Evolutionary conservation across 2,329 filamentous ascomycete species (phyloP).

Genomic region (Trichoderma sp.): DNA sequence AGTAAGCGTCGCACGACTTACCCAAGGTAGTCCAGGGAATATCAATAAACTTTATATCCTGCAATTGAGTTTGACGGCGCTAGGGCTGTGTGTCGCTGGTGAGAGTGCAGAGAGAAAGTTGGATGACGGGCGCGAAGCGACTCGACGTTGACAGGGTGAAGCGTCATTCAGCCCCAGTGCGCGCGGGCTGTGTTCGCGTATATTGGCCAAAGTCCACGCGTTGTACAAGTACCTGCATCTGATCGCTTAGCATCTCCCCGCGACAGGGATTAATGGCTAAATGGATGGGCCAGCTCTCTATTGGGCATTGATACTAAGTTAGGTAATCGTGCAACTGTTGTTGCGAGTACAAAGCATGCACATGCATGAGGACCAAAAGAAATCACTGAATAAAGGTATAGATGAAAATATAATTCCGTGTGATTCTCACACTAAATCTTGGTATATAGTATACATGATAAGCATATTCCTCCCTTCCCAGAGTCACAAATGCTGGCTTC

Average conservation of each 20-base stretch:
- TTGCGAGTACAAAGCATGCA: background rate
- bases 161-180: background rate
- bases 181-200: background rate
- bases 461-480: background rate
- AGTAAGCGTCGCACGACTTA: conserved; percentile 1
- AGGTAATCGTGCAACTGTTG: background rate
- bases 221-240: background rate
- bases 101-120: background rate
- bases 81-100: background rate
- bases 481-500: background rate
- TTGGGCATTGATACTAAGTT: background rate
- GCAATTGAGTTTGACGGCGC: background rate
- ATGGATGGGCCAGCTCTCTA: background rate
- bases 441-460: background rate
- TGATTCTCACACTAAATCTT: background rate
- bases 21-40: background rate
- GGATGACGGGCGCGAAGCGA: background rate
- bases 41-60: background rate
- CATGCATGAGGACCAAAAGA: background rate
- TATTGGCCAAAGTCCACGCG: background rate
- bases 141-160: background rate
- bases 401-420: background rate
- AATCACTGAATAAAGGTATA: background rate
- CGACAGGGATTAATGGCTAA: background rate
- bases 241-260: background rate